Evolutionary conservation across 1,284 basidiomycete species (phyloP).

Genomic region (Schizopora paradoxa): DNA sequence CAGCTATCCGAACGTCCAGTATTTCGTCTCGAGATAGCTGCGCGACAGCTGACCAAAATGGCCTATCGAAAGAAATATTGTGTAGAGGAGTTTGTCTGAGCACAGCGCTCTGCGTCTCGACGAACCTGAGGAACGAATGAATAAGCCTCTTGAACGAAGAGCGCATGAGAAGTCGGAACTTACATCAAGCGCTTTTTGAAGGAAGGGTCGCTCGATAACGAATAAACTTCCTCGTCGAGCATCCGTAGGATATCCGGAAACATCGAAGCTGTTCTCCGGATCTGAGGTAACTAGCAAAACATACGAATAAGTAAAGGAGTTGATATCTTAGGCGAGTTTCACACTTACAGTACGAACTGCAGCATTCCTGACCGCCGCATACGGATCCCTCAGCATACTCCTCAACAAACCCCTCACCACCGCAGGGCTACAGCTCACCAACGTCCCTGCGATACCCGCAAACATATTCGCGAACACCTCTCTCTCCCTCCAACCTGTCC

Average conservation of each 20-base stretch:
- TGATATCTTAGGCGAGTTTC: too few species aligned
- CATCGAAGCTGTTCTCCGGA: conserved; percentile 45
- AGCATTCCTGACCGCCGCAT: conserved; percentile 80
- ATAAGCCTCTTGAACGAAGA: conserved; percentile 12
- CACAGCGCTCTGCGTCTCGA: too few species aligned
- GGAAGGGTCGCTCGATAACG: conserved; percentile 47
- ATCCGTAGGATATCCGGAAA: conserved; percentile 34
- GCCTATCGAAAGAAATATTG: conserved; percentile 42
- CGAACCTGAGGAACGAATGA: conserved; percentile 26
- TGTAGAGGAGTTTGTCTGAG: conserved; percentile 30
- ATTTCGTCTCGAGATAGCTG: conserved; percentile 66
- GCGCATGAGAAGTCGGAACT: conserved; percentile 28
- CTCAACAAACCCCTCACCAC: conserved; percentile 46
- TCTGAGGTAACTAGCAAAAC: conserved; percentile 33
- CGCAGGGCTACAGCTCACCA: too few species aligned
- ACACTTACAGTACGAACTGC: conserved; percentile 63
- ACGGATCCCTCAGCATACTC: conserved; percentile 70
- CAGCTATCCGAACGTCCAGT: conserved; percentile 82
- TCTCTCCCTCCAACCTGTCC: conserved; percentile 82
- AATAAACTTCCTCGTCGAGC: conserved; percentile 47
- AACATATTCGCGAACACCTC: conserved; percentile 57
- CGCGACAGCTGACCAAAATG: conserved; percentile 55
- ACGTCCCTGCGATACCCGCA: conserved; percentile 15
- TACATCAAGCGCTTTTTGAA: conserved; percentile 76
- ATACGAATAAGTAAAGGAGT: too few species aligned